phyloP scores from a whole-genome alignment of 345 rosid species.

The Psidium guajava region DNA sequence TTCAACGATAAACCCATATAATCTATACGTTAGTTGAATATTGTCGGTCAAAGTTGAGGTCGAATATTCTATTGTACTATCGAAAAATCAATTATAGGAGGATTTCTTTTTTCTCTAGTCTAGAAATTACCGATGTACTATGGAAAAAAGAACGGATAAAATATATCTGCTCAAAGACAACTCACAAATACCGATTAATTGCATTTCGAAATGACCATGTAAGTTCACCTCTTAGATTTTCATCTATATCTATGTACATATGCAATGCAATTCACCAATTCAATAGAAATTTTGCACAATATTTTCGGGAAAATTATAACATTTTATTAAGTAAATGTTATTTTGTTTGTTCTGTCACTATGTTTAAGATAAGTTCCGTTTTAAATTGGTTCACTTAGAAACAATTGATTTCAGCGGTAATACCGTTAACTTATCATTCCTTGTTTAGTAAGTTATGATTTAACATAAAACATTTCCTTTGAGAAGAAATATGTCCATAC shows the following conservation, averaged over 20 bases:
- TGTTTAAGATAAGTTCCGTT: fast-evolving
- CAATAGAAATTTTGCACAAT: not conserved
- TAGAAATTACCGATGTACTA: not conserved
- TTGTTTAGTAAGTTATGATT: not conserved
- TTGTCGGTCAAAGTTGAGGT: not conserved
- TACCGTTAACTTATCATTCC: not conserved
- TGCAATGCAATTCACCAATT: not conserved
- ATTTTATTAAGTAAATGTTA: not conserved
- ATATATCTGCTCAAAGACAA: not conserved
- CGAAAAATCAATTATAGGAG: not conserved
- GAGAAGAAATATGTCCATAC: fast-evolving
- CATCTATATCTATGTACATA: not conserved
- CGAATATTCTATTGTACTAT: not conserved
- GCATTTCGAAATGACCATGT: not conserved
- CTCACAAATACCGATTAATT: not conserved
- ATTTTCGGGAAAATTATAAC: not conserved
- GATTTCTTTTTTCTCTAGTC: not conserved
- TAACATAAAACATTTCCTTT: not conserved
- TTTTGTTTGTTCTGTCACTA: not conserved
- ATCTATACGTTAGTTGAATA: not conserved
- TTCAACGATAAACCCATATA: not conserved
- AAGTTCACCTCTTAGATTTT: not conserved
- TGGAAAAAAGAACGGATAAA: not conserved
- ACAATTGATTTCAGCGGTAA: not conserved
- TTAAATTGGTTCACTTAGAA: not conserved